Conservation (phyloP, 768 basidiomycete species). For the Coprinopsis marcescibilis region DNA sequence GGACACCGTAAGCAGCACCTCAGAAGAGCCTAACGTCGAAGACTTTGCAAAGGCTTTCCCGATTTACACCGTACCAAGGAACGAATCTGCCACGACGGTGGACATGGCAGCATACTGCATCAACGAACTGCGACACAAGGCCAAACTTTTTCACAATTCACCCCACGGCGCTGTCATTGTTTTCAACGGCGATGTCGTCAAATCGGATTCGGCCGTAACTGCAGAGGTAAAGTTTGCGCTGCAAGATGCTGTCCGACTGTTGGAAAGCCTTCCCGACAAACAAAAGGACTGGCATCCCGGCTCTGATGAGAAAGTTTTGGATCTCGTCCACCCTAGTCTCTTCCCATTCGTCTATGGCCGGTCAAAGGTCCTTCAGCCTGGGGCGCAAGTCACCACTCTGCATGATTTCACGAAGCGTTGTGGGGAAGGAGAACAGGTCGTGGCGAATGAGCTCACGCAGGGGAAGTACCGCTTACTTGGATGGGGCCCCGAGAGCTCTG, state of each 20-base stretch:
- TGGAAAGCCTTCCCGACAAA: constrained; percentile 29
- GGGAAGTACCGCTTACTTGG: background rate
- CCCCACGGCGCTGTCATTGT: constrained; percentile 12
- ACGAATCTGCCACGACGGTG: constrained; percentile 8
- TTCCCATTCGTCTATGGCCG: constrained; percentile 29
- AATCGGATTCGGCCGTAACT: constrained; percentile 27
- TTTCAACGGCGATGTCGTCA: constrained; percentile 19
- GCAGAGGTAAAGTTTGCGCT: constrained; percentile 14
- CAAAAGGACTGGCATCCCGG: constrained; percentile 40
- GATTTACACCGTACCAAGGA: background rate
- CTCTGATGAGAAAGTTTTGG: constrained; percentile 34
- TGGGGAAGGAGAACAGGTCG: constrained; percentile 14
- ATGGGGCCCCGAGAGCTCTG: background rate
- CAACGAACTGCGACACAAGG: constrained; percentile 18
- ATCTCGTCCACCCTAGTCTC: constrained; percentile 39
- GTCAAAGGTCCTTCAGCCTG: background rate
- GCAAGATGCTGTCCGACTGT: constrained; percentile 16
- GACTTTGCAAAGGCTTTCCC: no score
- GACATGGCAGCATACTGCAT: constrained; percentile 20
- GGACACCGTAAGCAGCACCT: background rate
- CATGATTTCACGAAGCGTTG: constrained; percentile 14
- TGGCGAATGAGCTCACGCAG: background rate
- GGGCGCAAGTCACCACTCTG: constrained; percentile 6
- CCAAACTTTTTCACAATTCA: constrained; percentile 11
- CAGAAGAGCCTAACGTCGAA: no score